Percentiles rank a stretch among this genome's conserved stretches.
Evolutionary conservation across 805 yeast genomes (phyloP).

Genomic region (Pichia cabralensis): DNA sequence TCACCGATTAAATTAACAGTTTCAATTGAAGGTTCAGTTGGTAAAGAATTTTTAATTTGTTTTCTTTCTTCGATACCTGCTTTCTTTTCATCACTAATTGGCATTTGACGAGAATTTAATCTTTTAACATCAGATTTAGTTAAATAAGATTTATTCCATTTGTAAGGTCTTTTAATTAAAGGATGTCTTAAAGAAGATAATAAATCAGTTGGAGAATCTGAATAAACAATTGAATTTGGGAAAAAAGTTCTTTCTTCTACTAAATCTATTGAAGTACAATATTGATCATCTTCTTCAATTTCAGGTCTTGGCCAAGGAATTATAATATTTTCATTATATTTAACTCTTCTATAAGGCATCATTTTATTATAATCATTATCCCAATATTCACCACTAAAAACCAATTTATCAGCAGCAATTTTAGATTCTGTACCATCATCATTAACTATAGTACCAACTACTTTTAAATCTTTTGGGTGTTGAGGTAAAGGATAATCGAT

Average conservation of each 20-base stretch:
- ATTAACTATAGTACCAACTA: conserved; percentile 69
- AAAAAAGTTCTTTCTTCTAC: conserved; percentile 68
- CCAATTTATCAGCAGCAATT: conserved; percentile 70
- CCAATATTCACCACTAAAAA: conserved; percentile 58
- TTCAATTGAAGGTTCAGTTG: conserved; percentile 30
- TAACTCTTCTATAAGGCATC: conserved; percentile 71
- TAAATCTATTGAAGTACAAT: conserved; percentile 45
- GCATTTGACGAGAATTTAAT: conserved; percentile 68
- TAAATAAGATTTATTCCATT: conserved; percentile 44
- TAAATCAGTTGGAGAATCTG: conserved; percentile 60
- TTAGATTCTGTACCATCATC: conserved; percentile 55
- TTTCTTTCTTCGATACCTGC: conserved; percentile 48
- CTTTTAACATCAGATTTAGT: conserved; percentile 52
- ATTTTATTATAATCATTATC: conserved; percentile 64
- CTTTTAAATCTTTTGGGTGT: conserved; percentile 49
- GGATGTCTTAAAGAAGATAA: conserved; percentile 67
- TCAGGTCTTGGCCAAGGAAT: conserved; percentile 89
- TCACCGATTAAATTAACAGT: conserved; percentile 37
- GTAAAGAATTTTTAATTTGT: conserved; percentile 33
- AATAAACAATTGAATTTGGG: conserved; percentile 53
- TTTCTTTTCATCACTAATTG: conserved; percentile 52
- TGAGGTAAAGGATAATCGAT: conserved; percentile 59
- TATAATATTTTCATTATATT: conserved; percentile 54
- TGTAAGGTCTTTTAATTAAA: conserved; percentile 45
- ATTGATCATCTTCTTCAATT: conserved; percentile 41